Conservation (phyloP, 257 asterid species). For the Solanum clarkiae region DNA sequence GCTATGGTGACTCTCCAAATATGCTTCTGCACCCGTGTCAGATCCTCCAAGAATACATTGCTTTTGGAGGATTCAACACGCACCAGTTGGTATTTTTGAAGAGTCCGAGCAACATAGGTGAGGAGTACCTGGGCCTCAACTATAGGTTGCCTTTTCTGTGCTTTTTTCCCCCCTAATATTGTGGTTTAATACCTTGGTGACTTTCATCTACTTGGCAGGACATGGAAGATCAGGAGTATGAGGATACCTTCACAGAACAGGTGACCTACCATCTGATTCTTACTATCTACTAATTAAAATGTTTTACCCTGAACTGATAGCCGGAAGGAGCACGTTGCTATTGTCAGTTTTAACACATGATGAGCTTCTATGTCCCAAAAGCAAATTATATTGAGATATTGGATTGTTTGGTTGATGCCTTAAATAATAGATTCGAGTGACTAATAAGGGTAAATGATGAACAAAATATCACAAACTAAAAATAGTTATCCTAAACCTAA, state of each 20-base stretch:
- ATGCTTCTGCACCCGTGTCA: too few species aligned
- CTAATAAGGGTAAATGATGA: neutral
- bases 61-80: too few species aligned
- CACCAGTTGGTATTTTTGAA: too few species aligned
- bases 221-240: constrained; percentile 41
- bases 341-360: neutral
- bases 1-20: too few species aligned
- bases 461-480: neutral
- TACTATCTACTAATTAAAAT: neutral
- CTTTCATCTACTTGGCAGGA: constrained; percentile 29
- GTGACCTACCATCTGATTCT: constrained; percentile 19
- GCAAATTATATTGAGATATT: neutral
- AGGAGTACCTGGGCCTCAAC: neutral
- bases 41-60: too few species aligned
- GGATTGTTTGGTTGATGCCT: neutral
- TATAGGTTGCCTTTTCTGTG: neutral
- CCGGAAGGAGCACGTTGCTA: neutral
- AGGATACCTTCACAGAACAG: constrained; percentile 45
- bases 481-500: neutral
- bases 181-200: neutral
- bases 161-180: neutral
- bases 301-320: neutral
- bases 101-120: too few species aligned
- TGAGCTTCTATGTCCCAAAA: neutral
- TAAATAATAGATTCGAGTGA: neutral